Base-by-base conservation (phyloP, 78 protist species). In the Goniomonas avonlea region DNA sequence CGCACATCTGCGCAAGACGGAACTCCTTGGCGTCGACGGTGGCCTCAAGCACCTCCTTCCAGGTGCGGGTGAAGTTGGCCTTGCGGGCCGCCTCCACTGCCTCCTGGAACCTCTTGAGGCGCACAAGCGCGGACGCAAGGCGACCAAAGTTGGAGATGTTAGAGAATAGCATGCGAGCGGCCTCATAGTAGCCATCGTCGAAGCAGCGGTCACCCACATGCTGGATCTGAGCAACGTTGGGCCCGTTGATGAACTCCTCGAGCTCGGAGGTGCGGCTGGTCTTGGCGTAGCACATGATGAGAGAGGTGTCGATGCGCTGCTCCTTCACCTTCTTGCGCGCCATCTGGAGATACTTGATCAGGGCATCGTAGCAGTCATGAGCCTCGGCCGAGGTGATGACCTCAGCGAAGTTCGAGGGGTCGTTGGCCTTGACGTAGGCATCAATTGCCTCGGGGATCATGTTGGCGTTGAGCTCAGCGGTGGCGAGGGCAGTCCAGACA, bases 41-140 rank as follows among this genome's bases (percentile, higher is more conserved):
- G 29, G 98, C 95, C 0, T 80, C 68, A 79, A 68, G 40, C 35
- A 98, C 98, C 61, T 97, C 99, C 82, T 89, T 91, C 99, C 99
- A 98, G 0, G 97, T 91, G 66, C 82, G 65, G 79, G 87, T 85
- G 80, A 80, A 63, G 88, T 89, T 89, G 86, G 99, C 99, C 76
- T 96, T 93, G 84, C 95, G 89, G 0, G 99, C 99, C 15, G 98
- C 90, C 18, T 97, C 99, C 23, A 98, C 97, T 9, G 99, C 99
- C 18, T 82, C 93, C 77, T 87, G 92, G 76, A 40, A 66, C 77
- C 58, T 20, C 34, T 79, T 83, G 32, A 97, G 87, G 70, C 74
- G 63, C 50, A 97, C 92, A 25, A 94, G 94, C 50, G 98, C 89
- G 32, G 84, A 39, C 15, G 99, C 95, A 43, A 98, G 94, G 37